Percentiles rank a stretch among this genome's conserved stretches.
These are phyloP conservation scores for Xylaria venustula DNA, from an alignment of 495 filamentous ascomycete genomes.

Conservation along the genomic window DNA sequence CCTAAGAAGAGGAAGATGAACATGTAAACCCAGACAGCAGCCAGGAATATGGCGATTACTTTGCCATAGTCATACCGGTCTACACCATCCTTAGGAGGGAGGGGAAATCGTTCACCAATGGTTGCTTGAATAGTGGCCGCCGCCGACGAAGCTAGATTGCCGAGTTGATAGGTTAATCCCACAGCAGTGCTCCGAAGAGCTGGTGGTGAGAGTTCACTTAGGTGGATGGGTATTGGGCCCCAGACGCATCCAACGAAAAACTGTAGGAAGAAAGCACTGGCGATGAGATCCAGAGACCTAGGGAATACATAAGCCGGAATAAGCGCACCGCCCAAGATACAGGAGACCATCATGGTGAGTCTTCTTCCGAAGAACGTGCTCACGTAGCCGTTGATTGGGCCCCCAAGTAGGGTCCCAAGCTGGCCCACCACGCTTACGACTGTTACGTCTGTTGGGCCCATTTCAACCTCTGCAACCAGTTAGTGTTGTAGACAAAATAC, in stretches of 20 bases:
- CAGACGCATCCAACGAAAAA: constrained; percentile 83
- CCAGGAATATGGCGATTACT: constrained; percentile 89
- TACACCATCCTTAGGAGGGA: constrained; percentile 49
- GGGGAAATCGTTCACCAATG: constrained; percentile 73
- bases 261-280: constrained; percentile 78
- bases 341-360: constrained; percentile 72
- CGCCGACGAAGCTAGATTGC: constrained; percentile 74
- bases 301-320: constrained; percentile 75
- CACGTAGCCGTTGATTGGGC: constrained; percentile 68
- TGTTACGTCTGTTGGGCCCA: constrained; percentile 65
- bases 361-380: constrained; percentile 77
- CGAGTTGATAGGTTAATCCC: constrained; percentile 76
- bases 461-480: constrained; percentile 53
- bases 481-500: neutral
- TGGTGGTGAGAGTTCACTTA: constrained; percentile 79
- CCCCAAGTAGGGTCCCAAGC: constrained; percentile 71
- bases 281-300: constrained; percentile 56
- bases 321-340: constrained; percentile 67
- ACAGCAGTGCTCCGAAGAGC: constrained; percentile 75
- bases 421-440: constrained; percentile 80
- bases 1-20: constrained; percentile 71
- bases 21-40: constrained; percentile 73
- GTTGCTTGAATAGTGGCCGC: constrained; percentile 77
- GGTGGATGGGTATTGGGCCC: constrained; percentile 76
- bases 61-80: constrained; percentile 74